phyloP scores from a whole-genome alignment of 2,329 filamentous ascomycete species.

The Diaporthe amygdali region DNA sequence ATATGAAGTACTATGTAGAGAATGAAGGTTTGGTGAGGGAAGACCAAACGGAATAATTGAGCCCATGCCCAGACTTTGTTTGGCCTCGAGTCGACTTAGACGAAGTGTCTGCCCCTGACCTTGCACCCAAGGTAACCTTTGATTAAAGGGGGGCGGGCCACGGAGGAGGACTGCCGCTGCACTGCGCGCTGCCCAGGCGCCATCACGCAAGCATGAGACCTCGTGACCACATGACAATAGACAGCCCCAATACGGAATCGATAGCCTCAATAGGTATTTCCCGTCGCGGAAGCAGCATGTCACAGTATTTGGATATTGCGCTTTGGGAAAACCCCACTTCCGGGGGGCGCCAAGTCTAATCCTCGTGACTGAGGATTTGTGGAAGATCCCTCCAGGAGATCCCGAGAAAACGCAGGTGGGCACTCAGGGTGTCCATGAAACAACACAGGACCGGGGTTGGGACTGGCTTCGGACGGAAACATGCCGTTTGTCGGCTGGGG shows the following conservation, averaged over 20 bases:
- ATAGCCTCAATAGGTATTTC: neutral
- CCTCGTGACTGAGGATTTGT: constrained; percentile 10
- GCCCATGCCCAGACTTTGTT: neutral
- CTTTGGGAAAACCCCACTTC: neutral
- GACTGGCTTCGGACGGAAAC: constrained; percentile 6
- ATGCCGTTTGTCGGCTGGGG: neutral
- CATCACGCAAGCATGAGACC: neutral
- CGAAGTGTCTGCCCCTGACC: neutral
- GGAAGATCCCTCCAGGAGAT: constrained; percentile 4
- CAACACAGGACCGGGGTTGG: neutral
- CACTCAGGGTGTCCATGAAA: constrained; percentile 1
- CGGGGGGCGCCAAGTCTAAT: neutral
- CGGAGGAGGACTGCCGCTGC: constrained; percentile 10
- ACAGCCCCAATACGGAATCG: neutral
- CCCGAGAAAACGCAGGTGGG: neutral
- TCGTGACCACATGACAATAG: constrained; percentile 1
- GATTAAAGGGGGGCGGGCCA: constrained; percentile 9
- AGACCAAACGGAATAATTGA: neutral
- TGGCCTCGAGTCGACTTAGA: neutral
- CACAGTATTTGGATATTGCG: neutral
- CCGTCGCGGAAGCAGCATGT: neutral
- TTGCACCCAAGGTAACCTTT: neutral
- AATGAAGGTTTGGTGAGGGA: neutral
- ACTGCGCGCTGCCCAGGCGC: constrained; percentile 8
- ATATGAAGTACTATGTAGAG: neutral